Percentiles rank a stretch among this genome's conserved stretches.
Evolutionary conservation across 495 filamentous ascomycete genomes (phyloP).

Genomic region (Trichoderma erinaceum): DNA sequence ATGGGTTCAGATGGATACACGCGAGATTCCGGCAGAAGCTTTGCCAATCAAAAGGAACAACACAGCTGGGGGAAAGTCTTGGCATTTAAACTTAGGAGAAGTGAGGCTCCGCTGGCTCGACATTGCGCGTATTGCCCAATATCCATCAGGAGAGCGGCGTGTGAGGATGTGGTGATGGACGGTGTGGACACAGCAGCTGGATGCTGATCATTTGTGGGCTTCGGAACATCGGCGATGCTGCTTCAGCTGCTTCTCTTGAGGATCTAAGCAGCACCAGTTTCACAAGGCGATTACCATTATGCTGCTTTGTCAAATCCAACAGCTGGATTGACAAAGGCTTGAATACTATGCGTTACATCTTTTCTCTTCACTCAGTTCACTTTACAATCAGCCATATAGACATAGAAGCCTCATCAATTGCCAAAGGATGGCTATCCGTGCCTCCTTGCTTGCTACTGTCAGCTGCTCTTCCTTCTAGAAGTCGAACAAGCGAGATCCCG

Average conservation of each 20-base stretch:
- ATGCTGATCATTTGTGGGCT: not conserved
- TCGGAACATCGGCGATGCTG: not conserved
- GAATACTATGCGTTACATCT: no score
- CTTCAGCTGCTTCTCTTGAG: not conserved
- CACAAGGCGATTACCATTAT: no score
- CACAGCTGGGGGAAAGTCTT: not conserved
- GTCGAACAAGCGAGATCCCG: not conserved
- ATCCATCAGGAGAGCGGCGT: not conserved
- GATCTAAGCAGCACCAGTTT: not conserved
- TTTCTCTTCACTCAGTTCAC: no score
- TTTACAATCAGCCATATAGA: no score
- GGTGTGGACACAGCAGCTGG: not conserved
- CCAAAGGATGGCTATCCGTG: no score
- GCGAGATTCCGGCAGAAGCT: not conserved
- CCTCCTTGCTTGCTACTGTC: no score
- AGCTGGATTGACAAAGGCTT: no score
- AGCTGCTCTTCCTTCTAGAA: not conserved
- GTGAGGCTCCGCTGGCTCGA: not conserved
- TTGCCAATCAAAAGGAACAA: not conserved
- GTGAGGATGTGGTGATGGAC: not conserved
- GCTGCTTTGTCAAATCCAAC: no score
- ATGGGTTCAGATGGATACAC: not conserved
- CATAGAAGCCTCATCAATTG: no score
- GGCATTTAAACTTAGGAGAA: slow-evolving; percentile 11
- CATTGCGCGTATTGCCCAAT: not conserved